Conservation (phyloP, 768 basidiomycete species). For the Lactarius evosmus region DNA sequence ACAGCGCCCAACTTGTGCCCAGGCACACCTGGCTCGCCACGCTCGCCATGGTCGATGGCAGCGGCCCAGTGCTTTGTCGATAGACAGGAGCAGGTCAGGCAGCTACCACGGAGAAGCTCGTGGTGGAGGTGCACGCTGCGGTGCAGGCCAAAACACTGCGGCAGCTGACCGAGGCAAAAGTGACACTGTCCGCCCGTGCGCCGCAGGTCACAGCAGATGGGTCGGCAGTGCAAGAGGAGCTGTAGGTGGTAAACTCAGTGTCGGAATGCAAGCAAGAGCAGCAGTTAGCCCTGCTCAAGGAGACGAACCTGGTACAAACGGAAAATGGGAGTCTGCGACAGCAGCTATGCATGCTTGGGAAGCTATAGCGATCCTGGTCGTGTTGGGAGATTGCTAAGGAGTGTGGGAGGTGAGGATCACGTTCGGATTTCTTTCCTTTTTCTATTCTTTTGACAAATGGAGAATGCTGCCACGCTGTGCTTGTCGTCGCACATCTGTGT, state of each 20-base stretch:
- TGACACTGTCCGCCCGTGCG: slow-evolving; percentile 66
- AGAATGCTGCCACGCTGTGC: not conserved
- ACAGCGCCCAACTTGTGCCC: slow-evolving; percentile 11
- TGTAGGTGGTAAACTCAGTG: slow-evolving; percentile 50
- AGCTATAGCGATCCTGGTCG: slow-evolving; percentile 38
- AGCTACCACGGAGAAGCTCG: slow-evolving; percentile 56
- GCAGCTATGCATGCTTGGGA: slow-evolving; percentile 58
- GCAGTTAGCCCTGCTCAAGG: slow-evolving; percentile 80
- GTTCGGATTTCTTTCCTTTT: not conserved
- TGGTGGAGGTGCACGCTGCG: slow-evolving; percentile 62
- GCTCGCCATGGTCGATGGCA: slow-evolving; percentile 19
- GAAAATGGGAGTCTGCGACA: slow-evolving; percentile 70
- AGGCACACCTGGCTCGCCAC: slow-evolving; percentile 26
- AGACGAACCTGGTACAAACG: slow-evolving; percentile 78
- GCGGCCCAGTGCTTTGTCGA: slow-evolving; percentile 19
- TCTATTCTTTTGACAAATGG: not conserved
- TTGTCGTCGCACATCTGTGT: not conserved
- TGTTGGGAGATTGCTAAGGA: no score
- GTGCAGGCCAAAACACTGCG: slow-evolving; percentile 72
- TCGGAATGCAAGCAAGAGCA: slow-evolving; percentile 73
- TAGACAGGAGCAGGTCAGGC: slow-evolving; percentile 72
- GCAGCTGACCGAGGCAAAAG: slow-evolving; percentile 77
- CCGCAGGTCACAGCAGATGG: slow-evolving; percentile 70
- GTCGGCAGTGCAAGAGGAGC: slow-evolving; percentile 61
- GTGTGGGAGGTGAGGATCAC: not conserved